Evolutionary conservation across 257 asterid genomes (phyloP).

Genomic region (Parsonsia alboflavescens): DNA sequence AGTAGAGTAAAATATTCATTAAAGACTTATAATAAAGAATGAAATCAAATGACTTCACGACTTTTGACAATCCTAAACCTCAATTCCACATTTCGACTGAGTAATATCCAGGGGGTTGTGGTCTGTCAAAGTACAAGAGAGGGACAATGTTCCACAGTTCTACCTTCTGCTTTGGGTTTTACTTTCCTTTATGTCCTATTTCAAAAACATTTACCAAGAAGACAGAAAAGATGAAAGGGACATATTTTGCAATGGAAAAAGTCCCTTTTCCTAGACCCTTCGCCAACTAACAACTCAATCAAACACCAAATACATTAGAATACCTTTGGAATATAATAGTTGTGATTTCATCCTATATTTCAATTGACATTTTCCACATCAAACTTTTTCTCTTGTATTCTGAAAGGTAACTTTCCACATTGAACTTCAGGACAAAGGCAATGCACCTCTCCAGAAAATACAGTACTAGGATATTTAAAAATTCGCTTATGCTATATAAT

Average conservation of each 20-base stretch:
- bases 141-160: too few relatives aligned
- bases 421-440: not conserved
- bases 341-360: not conserved
- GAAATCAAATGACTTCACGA: too few relatives aligned
- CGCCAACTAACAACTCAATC: not conserved
- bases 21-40: too few relatives aligned
- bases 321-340: not conserved
- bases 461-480: not conserved
- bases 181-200: not conserved
- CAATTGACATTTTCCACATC: not conserved
- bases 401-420: not conserved
- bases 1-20: too few relatives aligned
- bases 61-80: too few relatives aligned
- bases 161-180: not conserved
- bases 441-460: not conserved
- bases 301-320: not conserved
- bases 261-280: not conserved
- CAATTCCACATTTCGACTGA: too few relatives aligned
- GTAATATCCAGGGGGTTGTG: too few relatives aligned
- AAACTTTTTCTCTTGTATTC: not conserved
- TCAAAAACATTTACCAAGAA: not conserved
- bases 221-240: not conserved
- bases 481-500: not conserved
- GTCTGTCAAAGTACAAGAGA: too few relatives aligned
- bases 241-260: not conserved